Conservation (phyloP, 2,329 filamentous ascomycete genomes). For the Penicillium sp. region DNA sequence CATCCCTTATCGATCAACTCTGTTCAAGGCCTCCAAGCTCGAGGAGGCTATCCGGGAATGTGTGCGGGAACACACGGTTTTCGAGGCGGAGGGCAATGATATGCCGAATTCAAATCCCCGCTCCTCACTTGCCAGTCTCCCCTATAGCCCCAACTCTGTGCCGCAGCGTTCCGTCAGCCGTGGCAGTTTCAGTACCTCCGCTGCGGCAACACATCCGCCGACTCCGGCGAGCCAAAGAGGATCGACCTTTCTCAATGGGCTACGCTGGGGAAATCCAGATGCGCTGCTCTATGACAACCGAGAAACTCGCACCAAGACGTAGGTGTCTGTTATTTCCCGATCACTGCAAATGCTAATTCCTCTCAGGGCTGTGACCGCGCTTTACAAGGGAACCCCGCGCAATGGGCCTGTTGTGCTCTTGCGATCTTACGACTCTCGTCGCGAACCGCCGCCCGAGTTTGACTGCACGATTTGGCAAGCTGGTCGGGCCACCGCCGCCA, state of each 20-base stretch:
- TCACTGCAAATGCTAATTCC: not conserved
- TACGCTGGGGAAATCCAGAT: slow-evolving; percentile 71
- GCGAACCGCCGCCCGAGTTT: slow-evolving; percentile 82
- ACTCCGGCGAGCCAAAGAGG: slow-evolving; percentile 52
- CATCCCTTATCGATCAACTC: slow-evolving; percentile 85
- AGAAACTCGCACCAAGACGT: slow-evolving; percentile 86
- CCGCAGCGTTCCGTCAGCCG: slow-evolving; percentile 65
- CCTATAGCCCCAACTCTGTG: slow-evolving; percentile 37
- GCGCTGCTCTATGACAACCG: slow-evolving; percentile 81
- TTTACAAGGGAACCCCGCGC: slow-evolving; percentile 75
- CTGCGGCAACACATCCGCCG: slow-evolving; percentile 52
- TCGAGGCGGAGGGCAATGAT: slow-evolving; percentile 79
- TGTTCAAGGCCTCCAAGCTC: slow-evolving; percentile 94
- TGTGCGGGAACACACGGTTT: slow-evolving; percentile 76
- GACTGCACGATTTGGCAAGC: slow-evolving; percentile 97
- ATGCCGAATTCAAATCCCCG: slow-evolving; percentile 40
- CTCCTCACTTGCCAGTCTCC: slow-evolving; percentile 46
- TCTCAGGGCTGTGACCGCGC: slow-evolving; percentile 76
- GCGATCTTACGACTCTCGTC: slow-evolving; percentile 90
- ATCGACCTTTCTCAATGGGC: slow-evolving; percentile 41
- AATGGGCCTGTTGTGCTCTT: slow-evolving; percentile 65
- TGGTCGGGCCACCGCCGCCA: slow-evolving; percentile 86
- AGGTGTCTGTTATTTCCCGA: slow-evolving; percentile 37
- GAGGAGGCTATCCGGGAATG: slow-evolving; percentile 90
- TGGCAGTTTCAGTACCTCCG: slow-evolving; percentile 76